phyloP scores from a whole-genome alignment of 495 filamentous ascomycete species.

The Xylaria acuta region DNA sequence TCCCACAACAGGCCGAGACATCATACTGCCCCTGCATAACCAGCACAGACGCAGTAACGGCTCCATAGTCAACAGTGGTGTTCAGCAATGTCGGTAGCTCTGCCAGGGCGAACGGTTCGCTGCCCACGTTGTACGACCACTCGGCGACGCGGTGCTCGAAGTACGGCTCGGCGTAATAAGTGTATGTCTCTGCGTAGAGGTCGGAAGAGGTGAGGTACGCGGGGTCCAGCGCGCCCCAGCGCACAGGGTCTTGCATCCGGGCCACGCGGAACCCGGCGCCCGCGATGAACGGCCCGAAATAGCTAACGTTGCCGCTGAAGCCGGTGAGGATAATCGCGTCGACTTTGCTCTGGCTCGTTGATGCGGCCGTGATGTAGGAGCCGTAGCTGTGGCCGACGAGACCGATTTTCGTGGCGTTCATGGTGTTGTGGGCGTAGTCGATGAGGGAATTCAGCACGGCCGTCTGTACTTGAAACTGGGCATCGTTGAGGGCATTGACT shows the following conservation, averaged over 20 bases:
- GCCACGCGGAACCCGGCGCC: conserved; percentile 36
- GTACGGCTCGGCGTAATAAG: conserved; percentile 31
- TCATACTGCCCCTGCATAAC: conserved; percentile 37
- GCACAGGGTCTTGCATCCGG: conserved; percentile 25
- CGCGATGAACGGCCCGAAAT: conserved; percentile 36
- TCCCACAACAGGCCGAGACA: conserved; percentile 37
- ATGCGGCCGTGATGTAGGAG: conserved; percentile 35
- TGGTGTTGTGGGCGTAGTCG: conserved; percentile 31
- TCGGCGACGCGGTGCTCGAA: conserved; percentile 38
- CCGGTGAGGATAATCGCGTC: conserved; percentile 37
- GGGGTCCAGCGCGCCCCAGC: conserved; percentile 34
- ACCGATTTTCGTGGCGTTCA: conserved; percentile 34
- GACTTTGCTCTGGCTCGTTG: conserved; percentile 28
- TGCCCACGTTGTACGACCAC: conserved; percentile 33
- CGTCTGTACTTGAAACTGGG: conserved; percentile 39
- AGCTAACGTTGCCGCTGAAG: conserved; percentile 35
- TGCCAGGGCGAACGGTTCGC: conserved; percentile 38
- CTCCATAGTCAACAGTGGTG: conserved; percentile 11
- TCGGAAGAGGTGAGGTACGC: conserved; percentile 31
- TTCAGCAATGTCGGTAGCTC: conserved; percentile 34
- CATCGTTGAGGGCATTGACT: conserved; percentile 28
- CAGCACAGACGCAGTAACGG: conserved; percentile 30
- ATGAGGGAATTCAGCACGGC: conserved; percentile 37
- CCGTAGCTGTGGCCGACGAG: conserved; percentile 44
- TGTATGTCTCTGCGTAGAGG: conserved; percentile 16